Evolutionary conservation across 805 yeast species (phyloP).

Genomic region (Wickerhamiella lipophila): DNA sequence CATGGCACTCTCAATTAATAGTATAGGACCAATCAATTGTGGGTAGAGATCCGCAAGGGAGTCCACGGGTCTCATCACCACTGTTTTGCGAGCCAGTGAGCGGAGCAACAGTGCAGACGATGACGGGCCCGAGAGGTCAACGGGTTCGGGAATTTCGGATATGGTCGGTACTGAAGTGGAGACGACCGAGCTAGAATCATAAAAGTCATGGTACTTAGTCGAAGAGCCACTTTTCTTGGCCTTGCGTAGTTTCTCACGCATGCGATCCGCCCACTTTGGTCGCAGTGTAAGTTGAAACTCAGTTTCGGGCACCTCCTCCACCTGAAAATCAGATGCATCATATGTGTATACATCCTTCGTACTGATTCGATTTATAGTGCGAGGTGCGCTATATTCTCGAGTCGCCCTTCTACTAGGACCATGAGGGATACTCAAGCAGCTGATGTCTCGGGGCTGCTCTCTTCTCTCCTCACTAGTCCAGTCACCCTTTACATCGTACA

Average conservation of each 20-base stretch:
- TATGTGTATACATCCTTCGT: neutral
- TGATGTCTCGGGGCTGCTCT: neutral
- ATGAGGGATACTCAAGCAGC: neutral
- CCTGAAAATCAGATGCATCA: neutral
- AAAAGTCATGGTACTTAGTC: neutral
- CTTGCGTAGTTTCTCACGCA: neutral
- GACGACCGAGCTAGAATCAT: neutral
- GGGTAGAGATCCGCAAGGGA: constrained; percentile 23
- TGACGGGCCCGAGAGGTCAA: neutral
- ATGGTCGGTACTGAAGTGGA: neutral
- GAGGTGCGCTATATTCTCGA: neutral
- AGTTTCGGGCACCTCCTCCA: neutral
- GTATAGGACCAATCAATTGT: constrained; percentile 18
- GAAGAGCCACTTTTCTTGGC: neutral
- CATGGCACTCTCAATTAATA: constrained; percentile 21
- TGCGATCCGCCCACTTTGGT: constrained; percentile 7
- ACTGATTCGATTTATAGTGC: neutral
- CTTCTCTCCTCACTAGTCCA: neutral
- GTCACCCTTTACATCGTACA: neutral
- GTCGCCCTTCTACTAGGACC: neutral
- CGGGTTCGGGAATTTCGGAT: neutral
- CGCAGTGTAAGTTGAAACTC: neutral
- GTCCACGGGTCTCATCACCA: constrained; percentile 23
- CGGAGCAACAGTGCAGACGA: constrained; percentile 3
- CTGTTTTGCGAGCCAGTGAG: constrained; percentile 18